Evolutionary conservation across 495 filamentous ascomycete genomes (phyloP), one percentile per base, ranked within the genome.

Genomic region (Echria macrotheca): DNA sequence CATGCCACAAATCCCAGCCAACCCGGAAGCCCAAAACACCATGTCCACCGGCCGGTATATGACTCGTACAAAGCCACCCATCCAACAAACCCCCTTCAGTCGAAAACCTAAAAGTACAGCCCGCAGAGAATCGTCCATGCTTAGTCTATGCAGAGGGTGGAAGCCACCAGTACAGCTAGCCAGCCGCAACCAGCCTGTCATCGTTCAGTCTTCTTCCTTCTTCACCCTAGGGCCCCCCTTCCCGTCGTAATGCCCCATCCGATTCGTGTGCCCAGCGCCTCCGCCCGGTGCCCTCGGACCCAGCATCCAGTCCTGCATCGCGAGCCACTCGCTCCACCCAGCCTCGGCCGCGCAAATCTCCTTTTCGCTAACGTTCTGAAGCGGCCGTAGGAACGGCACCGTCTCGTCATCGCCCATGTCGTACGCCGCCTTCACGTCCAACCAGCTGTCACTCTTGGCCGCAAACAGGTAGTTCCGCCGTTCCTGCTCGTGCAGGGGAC

Each of bases 231-330:
- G n/a, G 21, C 29, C 44, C 31, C 19, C 43, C 23, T 32, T 19
- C 4, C 19, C 44, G 9, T 46, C 38, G 7, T 42, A 50, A 25
- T 49, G 21, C 24, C 23, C 32, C 36, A 24, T 38, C 47, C 40
- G 24, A 31, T 44, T 51, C 42, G 18, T 47, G n/a, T n/a, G 39
- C 18, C 44, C 33, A 12, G 49, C 15, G n/a, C 14, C 59, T 18
- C 53, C 62, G 14, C 52, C 66, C 37, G 70, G 69, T 29, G 70
- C 70, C 37, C 76, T 59, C 24, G 73, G 71, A 11, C 87, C 89
- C 37, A 95, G 72, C 88, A 95, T 93, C 56, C 90, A 95, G 61
- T 95, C 89, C 65, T 95, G 87, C 87, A 95, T 94, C 7, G 87
- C 88, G 25, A 95, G 69, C 87, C 87, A 94, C 58, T 85, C 80